Evolutionary conservation across 371 early-diverging fungal genomes (phyloP).

Genomic region (Mortierella sp.): DNA sequence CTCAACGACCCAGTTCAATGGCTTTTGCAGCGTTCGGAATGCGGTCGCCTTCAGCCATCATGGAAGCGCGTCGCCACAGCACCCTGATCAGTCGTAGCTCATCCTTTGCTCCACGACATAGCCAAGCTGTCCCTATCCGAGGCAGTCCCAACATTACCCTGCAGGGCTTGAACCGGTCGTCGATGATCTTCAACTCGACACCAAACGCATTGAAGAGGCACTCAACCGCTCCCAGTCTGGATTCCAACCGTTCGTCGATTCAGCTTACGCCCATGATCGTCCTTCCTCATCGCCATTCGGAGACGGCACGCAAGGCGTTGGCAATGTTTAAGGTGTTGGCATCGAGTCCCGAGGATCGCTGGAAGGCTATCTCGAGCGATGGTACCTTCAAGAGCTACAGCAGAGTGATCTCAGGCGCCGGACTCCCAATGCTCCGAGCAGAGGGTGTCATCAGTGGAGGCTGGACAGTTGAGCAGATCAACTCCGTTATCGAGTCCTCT

Average conservation of each 20-base stretch:
- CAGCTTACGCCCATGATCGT: constrained; percentile 34
- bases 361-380: constrained; percentile 62
- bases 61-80: constrained; percentile 56
- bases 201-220: constrained; percentile 40
- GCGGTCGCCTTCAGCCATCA: constrained; percentile 50
- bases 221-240: constrained; percentile 44
- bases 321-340: constrained; percentile 62
- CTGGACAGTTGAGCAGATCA: constrained; percentile 70
- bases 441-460: constrained; percentile 61
- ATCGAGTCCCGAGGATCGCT: constrained; percentile 60
- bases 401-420: constrained; percentile 61
- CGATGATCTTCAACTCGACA: constrained; percentile 1
- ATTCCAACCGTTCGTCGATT: constrained; percentile 36
- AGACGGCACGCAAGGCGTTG: constrained; percentile 47
- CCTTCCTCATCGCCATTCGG: constrained; percentile 42
- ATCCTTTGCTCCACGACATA: constrained; percentile 53
- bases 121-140: constrained; percentile 37
- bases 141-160: constrained; percentile 26
- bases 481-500: constrained; percentile 46
- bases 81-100: constrained; percentile 41
- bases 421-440: constrained; percentile 67
- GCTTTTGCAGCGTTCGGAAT: constrained; percentile 48
- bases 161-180: constrained; percentile 26
- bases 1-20: constrained; percentile 54
- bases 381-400: constrained; percentile 63